Percentiles rank a stretch among this genome's conserved stretches.
Conservation (phyloP, 2,329 filamentous ascomycete species). For the Rutstroemia sp. region DNA sequence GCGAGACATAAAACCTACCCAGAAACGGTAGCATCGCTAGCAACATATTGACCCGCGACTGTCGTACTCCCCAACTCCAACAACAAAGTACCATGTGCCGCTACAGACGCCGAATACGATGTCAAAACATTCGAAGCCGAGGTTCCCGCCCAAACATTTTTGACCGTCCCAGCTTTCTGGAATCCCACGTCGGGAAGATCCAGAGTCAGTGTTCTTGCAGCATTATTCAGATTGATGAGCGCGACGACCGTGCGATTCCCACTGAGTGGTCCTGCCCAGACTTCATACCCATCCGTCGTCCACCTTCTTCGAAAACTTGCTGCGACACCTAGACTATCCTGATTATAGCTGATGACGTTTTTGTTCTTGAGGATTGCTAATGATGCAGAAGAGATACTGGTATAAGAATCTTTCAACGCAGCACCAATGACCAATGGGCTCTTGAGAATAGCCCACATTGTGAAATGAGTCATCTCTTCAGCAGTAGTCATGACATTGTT, state of each 20-base stretch:
- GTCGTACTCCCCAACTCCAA: slow-evolving; percentile 17
- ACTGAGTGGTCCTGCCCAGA: slow-evolving; percentile 23
- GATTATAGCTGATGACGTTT: slow-evolving; percentile 23
- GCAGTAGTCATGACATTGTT: slow-evolving; percentile 30
- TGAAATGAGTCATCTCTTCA: slow-evolving; percentile 37
- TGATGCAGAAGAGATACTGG: slow-evolving; percentile 11
- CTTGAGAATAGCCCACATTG: slow-evolving; percentile 36
- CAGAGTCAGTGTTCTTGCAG: slow-evolving; percentile 15
- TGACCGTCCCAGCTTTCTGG: slow-evolving; percentile 17
- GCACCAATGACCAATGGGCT: slow-evolving; percentile 23
- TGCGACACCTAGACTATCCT: slow-evolving; percentile 20
- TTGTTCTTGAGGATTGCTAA: slow-evolving; percentile 19
- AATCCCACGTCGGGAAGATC: slow-evolving; percentile 22
- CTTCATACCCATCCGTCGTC: slow-evolving; percentile 23
- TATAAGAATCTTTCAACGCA: slow-evolving; percentile 19
- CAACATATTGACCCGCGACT: slow-evolving; percentile 11
- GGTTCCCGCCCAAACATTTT: slow-evolving; percentile 20
- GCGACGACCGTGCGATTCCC: slow-evolving; percentile 19
- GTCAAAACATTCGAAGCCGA: slow-evolving; percentile 14
- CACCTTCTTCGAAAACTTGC: slow-evolving; percentile 21
- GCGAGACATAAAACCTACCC: slow-evolving; percentile 9
- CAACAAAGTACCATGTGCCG: slow-evolving; percentile 21
- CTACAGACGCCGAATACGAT: slow-evolving; percentile 17
- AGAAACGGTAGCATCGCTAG: slow-evolving; percentile 11
- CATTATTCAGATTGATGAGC: slow-evolving; percentile 18